These are phyloP conservation scores for Trichoderma pleuroti DNA, from an alignment of 2,329 filamentous ascomycete genomes.

Conservation along the genomic window DNA sequence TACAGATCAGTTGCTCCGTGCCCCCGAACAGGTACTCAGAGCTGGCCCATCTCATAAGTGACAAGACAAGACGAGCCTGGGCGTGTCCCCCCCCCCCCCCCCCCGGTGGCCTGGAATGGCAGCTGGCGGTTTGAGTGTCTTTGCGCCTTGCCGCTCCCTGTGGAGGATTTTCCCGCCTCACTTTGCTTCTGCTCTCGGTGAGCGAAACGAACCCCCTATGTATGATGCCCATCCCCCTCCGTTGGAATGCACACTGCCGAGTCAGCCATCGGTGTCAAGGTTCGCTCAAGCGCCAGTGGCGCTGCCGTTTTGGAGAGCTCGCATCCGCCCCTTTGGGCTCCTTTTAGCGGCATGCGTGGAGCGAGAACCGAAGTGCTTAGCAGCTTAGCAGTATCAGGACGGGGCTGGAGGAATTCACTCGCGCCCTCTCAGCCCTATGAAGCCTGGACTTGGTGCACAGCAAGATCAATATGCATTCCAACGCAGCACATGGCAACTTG, in stretches of 20 bases:
- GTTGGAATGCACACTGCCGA: not conserved
- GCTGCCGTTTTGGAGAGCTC: not conserved
- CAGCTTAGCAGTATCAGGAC: not conserved
- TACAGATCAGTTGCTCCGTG: not conserved
- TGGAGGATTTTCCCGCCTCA: not conserved
- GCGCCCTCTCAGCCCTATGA: constrained; percentile 16
- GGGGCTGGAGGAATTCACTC: not conserved
- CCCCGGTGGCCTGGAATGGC: not conserved
- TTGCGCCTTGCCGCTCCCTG: not conserved
- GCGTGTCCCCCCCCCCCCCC: too few relatives aligned
- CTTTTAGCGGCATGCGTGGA: not conserved
- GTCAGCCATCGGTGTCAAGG: not conserved
- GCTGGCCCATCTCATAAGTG: not conserved
- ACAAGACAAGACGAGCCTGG: too few relatives aligned
- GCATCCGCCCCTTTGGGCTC: not conserved
- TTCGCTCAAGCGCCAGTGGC: constrained; percentile 18
- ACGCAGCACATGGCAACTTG: not conserved
- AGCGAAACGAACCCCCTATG: not conserved
- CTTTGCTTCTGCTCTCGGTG: not conserved
- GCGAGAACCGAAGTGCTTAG: not conserved
- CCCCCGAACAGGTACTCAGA: not conserved
- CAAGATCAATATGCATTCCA: not conserved
- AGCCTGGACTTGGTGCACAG: not conserved
- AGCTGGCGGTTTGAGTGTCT: not conserved
- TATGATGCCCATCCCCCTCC: not conserved